Evolutionary conservation across 768 basidiomycete genomes (phyloP).

Genomic region (Pulveroboletus sp.): DNA sequence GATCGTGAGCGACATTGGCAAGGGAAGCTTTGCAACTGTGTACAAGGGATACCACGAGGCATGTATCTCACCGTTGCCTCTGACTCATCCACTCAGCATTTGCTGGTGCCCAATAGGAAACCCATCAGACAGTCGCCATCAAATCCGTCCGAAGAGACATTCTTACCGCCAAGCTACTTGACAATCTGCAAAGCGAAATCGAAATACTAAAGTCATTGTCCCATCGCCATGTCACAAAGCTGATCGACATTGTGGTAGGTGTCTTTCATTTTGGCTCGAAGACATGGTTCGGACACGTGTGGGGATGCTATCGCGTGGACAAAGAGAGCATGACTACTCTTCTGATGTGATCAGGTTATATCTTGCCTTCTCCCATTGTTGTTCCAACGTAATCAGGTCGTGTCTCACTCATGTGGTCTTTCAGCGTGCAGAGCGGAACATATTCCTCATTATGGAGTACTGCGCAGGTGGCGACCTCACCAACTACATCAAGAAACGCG

Average conservation of each 20-base stretch:
- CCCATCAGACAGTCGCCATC: slow-evolving; percentile 78
- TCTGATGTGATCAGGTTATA: background rate
- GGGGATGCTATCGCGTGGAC: background rate
- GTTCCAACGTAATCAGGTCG: background rate
- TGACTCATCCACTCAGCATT: background rate
- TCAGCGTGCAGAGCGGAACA: slow-evolving; percentile 69
- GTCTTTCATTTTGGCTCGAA: background rate
- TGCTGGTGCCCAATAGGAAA: slow-evolving; percentile 47
- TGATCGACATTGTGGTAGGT: slow-evolving; percentile 88
- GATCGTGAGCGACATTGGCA: slow-evolving; percentile 71
- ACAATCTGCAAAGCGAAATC: slow-evolving; percentile 98
- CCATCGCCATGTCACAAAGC: slow-evolving; percentile 87
- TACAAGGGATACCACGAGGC: slow-evolving; percentile 92
- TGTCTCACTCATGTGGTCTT: slow-evolving; percentile 9
- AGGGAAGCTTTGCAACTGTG: slow-evolving; percentile 94
- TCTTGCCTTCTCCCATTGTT: background rate
- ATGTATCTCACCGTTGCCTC: slow-evolving; percentile 23
- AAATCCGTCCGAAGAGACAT: slow-evolving; percentile 90
- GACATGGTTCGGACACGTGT: background rate
- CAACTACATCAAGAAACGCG: slow-evolving; percentile 97
- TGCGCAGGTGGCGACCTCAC: slow-evolving; percentile 96
- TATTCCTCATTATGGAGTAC: slow-evolving; percentile 97
- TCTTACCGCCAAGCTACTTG: slow-evolving; percentile 86
- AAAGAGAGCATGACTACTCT: background rate
- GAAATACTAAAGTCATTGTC: slow-evolving; percentile 91